A percentile compares a stretch with the other conserved stretches of the same genome.
Conservation (phyloP, 2,329 filamentous ascomycete species). For the Pseudogymnoascus sp. region DNA sequence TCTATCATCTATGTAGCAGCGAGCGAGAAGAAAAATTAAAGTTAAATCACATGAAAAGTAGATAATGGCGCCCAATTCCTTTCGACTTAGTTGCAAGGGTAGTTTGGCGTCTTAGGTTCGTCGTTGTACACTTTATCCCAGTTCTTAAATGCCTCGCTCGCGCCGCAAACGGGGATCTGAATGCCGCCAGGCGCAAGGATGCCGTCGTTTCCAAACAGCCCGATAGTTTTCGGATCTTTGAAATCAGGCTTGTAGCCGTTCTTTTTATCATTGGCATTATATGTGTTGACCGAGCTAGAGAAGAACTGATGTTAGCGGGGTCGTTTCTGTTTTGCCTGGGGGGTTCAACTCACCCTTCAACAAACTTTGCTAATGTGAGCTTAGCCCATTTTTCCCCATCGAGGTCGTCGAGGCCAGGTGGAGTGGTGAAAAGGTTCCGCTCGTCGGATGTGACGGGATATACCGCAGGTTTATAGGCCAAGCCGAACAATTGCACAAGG, state of each 20-base stretch:
- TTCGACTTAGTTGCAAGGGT: slow-evolving; percentile 29
- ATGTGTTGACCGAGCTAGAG: background rate
- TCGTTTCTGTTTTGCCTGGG: background rate
- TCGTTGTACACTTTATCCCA: background rate
- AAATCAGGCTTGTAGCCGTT: background rate
- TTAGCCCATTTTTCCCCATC: background rate
- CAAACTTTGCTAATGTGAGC: background rate
- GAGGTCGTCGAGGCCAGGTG: background rate
- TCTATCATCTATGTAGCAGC: too few species aligned
- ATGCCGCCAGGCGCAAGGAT: background rate
- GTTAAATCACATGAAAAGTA: too few species aligned
- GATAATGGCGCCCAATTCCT: slow-evolving; percentile 19
- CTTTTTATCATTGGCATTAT: background rate
- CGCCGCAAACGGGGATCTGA: background rate
- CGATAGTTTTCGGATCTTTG: background rate
- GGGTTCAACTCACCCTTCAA: background rate
- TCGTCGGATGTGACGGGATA: background rate
- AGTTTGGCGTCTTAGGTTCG: background rate
- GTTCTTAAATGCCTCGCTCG: background rate
- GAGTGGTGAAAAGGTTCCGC: background rate
- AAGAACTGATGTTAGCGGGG: background rate
- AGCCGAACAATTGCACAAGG: background rate
- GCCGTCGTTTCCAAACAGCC: background rate
- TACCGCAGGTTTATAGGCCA: background rate
- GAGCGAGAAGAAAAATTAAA: too few species aligned